Evolutionary conservation across 2,329 filamentous ascomycete genomes (phyloP), one percentile per base, ranked within the genome.

Genomic region (Didymosphaeria variabile): DNA sequence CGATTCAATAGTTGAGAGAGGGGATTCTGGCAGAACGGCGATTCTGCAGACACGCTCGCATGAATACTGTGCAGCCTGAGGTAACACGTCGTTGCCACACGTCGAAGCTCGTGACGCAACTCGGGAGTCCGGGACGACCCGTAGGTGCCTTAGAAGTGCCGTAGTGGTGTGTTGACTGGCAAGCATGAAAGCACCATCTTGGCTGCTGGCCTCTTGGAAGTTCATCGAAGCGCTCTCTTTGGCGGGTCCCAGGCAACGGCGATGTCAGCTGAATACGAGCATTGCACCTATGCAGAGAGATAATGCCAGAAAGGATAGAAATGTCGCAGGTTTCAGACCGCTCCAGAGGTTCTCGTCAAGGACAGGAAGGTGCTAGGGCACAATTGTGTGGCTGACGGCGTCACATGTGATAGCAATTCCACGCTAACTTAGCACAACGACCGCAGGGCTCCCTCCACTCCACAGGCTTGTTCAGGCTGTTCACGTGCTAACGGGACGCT

Each of bases 161-260:
- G 42, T 36, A 47, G 53, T 55, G 53, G 53, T 55, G 53, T 55
- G 53, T 46, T 46, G 53, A 55, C 31, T 55, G 53, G 53, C 53
- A n/a, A 55, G 47, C 19, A 36, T 4, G 17, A 12, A 1, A 5
- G 31, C 32, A 45, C 23, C 13, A 31, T 15, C 17, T 32, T 23
- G 21, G 52, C 21, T n/a, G 45, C 15, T 21, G 52, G 21, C 26
- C 6, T 3, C 12, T 38, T 19, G 3, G 17, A 10, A 36, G 23
- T 15, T 17, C 12, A 12, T 17, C 10, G 12, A 17, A 46, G 31
- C 29, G 26, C 40, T 38, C 26, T 55, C 45, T 47, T 46, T 38
- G 42, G 52, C 52, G 36, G 12, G 17, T 9, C 26, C 17, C 15
- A 23, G 31, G 26, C 26, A 10, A 36, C 31, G 4, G 29, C 47